Evolutionary conservation across 1,284 basidiomycete genomes (phyloP).

Genomic region (Ceratobasidium sp.): DNA sequence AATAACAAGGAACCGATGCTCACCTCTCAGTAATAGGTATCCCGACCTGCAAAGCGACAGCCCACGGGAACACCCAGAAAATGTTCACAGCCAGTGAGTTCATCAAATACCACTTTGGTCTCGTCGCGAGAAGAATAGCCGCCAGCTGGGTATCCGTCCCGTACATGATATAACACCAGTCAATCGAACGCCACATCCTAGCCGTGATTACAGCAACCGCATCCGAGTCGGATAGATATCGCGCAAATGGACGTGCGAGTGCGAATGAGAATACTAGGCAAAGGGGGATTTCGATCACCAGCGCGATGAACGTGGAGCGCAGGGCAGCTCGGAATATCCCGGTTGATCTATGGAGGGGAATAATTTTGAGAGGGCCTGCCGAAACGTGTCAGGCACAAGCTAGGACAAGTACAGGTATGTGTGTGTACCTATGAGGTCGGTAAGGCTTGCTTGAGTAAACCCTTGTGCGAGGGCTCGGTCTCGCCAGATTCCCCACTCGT

Average conservation of each 20-base stretch:
- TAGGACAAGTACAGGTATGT: not conserved
- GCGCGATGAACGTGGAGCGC: slow-evolving; percentile 44
- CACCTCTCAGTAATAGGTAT: slow-evolving; percentile 45
- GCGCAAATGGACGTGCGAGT: slow-evolving; percentile 44
- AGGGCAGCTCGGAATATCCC: slow-evolving; percentile 47
- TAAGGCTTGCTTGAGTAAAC: slow-evolving; percentile 23
- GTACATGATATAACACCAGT: slow-evolving; percentile 49
- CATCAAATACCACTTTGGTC: slow-evolving; percentile 46
- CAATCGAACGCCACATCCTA: slow-evolving; percentile 46
- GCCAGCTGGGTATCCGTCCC: slow-evolving; percentile 47
- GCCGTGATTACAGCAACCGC: slow-evolving; percentile 45
- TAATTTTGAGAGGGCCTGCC: slow-evolving; percentile 17
- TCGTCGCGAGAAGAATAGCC: slow-evolving; percentile 47
- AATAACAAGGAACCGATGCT: not conserved
- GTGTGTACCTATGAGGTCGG: slow-evolving; percentile 41
- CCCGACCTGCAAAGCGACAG: slow-evolving; percentile 45
- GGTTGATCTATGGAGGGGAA: slow-evolving; percentile 26
- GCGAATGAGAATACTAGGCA: slow-evolving; percentile 47
- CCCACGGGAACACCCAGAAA: slow-evolving; percentile 49
- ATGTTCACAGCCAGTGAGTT: slow-evolving; percentile 47
- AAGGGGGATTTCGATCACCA: slow-evolving; percentile 47
- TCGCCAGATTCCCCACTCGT: slow-evolving; percentile 46
- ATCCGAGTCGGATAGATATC: slow-evolving; percentile 46
- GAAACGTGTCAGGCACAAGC: not conserved
- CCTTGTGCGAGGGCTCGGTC: slow-evolving; percentile 19